A percentile compares a stretch with the other conserved stretches of the same genome.
These are phyloP conservation scores for Microcyclospora pomicola DNA, from an alignment of 2,329 filamentous ascomycete genomes.

Conservation along the genomic window DNA sequence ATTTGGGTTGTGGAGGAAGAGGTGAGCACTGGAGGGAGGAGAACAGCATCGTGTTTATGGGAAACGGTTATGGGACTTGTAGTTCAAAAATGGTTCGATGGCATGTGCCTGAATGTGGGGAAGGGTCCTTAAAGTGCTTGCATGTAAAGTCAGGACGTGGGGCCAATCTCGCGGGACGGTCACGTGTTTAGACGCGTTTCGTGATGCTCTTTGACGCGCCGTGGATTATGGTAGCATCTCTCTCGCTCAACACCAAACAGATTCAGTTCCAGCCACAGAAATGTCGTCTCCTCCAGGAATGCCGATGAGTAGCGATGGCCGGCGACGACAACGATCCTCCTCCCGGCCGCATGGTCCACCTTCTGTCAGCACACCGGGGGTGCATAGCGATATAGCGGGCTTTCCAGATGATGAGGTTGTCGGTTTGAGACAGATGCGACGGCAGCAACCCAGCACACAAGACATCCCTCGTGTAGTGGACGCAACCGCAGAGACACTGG, in stretches of 20 bases:
- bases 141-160: no score
- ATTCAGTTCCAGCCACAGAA: conserved; percentile 4
- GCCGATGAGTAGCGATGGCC: conserved; percentile 24
- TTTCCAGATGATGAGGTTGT: conserved; percentile 50
- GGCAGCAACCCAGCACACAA: conserved; percentile 31
- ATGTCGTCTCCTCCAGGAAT: conserved; percentile 37
- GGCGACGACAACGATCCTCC: conserved; percentile 32
- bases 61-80: no score
- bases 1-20: neutral
- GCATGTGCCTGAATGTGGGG: neutral
- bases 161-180: no score
- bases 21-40: no score
- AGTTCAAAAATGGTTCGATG: conserved; percentile 1
- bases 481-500: conserved; percentile 58
- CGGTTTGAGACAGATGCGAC: conserved; percentile 36
- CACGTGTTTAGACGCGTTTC: no score
- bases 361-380: conserved; percentile 36
- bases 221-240: no score
- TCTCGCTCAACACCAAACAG: no score
- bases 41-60: no score
- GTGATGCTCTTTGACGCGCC: no score
- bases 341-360: conserved; percentile 41
- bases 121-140: neutral
- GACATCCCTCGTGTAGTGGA: conserved; percentile 63
- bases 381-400: conserved; percentile 42